These are phyloP conservation scores for Chalciporus piperatus DNA, from an alignment of 768 basidiomycete genomes.

Conservation along the genomic window DNA sequence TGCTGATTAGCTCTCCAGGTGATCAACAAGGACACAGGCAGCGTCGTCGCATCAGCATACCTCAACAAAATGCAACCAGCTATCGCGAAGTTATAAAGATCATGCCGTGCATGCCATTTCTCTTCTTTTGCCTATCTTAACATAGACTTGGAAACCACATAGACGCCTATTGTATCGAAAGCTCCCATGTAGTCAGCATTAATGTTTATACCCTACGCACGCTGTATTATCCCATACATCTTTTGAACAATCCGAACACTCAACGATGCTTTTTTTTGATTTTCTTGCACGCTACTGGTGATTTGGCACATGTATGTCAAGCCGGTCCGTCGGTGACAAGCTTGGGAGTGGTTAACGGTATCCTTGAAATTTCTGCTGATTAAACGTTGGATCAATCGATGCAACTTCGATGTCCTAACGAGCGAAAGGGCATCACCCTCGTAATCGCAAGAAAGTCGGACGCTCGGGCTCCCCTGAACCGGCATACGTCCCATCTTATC, in stretches of 20 bases:
- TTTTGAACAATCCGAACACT: background rate
- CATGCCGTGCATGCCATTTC: slow-evolving; percentile 3
- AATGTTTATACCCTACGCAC: slow-evolving; percentile 17
- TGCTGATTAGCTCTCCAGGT: slow-evolving; percentile 38
- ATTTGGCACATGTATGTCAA: background rate
- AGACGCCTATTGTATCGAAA: slow-evolving; percentile 26
- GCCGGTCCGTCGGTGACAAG: background rate
- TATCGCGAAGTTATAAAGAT: slow-evolving; percentile 42
- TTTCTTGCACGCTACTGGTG: background rate
- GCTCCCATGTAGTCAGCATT: slow-evolving; percentile 12
- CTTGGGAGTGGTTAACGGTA: background rate
- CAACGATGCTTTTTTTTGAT: slow-evolving; percentile 3
- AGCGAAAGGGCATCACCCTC: too few species aligned
- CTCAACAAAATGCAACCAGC: slow-evolving; percentile 73
- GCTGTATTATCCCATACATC: slow-evolving; percentile 19
- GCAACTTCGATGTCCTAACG: too few species aligned
- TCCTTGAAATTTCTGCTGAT: too few species aligned
- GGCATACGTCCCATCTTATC: too few species aligned
- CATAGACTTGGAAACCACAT: slow-evolving; percentile 13
- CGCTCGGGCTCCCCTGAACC: background rate
- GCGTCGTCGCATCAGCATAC: slow-evolving; percentile 62
- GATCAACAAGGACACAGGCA: slow-evolving; percentile 54
- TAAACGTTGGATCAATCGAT: too few species aligned
- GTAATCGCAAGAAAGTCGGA: too few species aligned
- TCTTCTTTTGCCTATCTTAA: background rate